Evolutionary conservation across 306 rosid genomes (phyloP), one percentile per base, ranked within the genome.

Genomic region (Cotoneaster glaucophyllus): DNA sequence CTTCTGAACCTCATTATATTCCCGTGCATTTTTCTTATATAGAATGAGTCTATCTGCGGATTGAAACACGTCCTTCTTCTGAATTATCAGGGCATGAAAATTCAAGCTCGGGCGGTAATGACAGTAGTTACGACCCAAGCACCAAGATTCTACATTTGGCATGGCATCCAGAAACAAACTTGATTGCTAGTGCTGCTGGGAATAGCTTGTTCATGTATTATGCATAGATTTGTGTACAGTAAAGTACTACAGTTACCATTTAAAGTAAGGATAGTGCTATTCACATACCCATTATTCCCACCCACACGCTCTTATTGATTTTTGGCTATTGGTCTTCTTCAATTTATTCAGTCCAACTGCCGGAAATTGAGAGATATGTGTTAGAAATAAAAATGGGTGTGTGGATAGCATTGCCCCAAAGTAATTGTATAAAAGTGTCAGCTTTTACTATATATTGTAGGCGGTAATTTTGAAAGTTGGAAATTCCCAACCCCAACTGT

Each of bases 101-200:
- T 69, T 74, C 90, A 69, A 77, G 71, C 74, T 71, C 79, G 0
- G 77, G 66, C 8, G 2, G 66, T 48, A 84, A 69, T 14, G 88
- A 81, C 45, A 44, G 64, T 2, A 52, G 85, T 32, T 77, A 69
- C 43, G 76, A 85, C 80, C 41, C 81, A 15, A 76, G 29, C 78
- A 77, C 89, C 59, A 85, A 74, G 87, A 77, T 91, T 41, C 76
- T 87, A 34, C 90, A 78, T 73, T 68, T 87, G 59, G 90, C 90
- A 61, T 89, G 93, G 92, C 89, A 87, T 84, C 93, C 97, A 44
- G 80, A 85, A 62, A 77, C 70, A 70, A 78, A 88, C 82, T 48
- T 89, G 75, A 87, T 89, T 66, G 92, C 90, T 11, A 83, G 86
- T 83, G 93, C 89, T 15, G 76, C 88, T 70, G 88, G 85, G 78